A percentile compares a stretch with the other conserved stretches of the same genome.
Evolutionary conservation across 768 basidiomycete genomes (phyloP).

Genomic region (Cystofilobasidium ferigula): DNA sequence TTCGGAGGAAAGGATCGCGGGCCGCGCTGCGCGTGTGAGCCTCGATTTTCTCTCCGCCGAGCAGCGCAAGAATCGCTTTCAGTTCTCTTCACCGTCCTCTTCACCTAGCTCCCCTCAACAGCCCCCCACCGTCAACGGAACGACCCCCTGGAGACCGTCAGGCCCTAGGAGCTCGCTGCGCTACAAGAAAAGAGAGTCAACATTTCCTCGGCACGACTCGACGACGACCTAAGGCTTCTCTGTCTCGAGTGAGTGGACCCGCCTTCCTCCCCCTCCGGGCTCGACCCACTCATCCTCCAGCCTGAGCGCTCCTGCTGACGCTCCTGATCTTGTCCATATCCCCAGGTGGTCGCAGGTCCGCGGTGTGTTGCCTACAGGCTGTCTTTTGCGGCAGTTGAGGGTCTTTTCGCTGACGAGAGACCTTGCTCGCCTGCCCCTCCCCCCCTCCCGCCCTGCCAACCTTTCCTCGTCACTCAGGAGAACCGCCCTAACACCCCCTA

Average conservation of each 20-base stretch:
- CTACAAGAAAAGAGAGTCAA: background rate
- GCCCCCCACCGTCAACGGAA: no score
- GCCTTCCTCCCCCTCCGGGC: background rate
- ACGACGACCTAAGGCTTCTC: conserved; percentile 13
- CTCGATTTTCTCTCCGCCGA: no score
- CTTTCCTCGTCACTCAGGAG: conserved; percentile 8
- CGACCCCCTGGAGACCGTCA: no score
- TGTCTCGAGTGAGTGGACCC: conserved; percentile 13
- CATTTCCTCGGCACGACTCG: conserved; percentile 12
- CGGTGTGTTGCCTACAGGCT: conserved; percentile 10
- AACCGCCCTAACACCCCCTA: conserved; percentile 23
- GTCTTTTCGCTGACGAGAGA: background rate
- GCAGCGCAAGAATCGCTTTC: no score
- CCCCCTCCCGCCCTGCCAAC: background rate
- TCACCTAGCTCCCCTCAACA: no score
- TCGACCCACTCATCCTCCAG: background rate
- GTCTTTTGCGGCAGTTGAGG: background rate
- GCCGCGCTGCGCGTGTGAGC: no score
- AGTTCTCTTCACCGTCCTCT: no score
- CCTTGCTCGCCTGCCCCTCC: background rate
- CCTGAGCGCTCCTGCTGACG: background rate
- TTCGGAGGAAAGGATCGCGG: no score
- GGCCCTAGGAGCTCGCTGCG: no score
- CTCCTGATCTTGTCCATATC: background rate
- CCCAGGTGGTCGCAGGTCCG: conserved; percentile 24